Percentiles rank a stretch among this genome's conserved stretches.
Evolutionary conservation across 768 basidiomycete species (phyloP).

Genomic region (Pleurotus cornucopiae): DNA sequence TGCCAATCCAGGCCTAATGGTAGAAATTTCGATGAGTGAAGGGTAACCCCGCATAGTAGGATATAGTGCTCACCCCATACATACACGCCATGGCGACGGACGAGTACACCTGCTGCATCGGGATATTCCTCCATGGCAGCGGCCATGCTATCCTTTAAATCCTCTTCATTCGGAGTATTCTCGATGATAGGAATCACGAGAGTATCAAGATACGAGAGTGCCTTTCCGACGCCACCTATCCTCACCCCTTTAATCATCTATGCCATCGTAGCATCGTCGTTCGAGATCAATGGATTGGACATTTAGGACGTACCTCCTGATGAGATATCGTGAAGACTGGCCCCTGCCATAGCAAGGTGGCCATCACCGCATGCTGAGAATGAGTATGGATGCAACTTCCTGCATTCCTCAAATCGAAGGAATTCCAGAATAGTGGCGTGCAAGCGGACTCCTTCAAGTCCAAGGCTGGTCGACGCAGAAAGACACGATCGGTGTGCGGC

Average conservation of each 20-base stretch:
- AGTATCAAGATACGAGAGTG: constrained; percentile 81
- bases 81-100: constrained; percentile 77
- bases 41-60: constrained; percentile 4
- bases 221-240: constrained; percentile 67
- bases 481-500: constrained; percentile 62
- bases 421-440: constrained; percentile 91
- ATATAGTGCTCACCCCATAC: constrained; percentile 64
- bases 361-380: constrained; percentile 88
- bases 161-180: constrained; percentile 89
- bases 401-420: constrained; percentile 73
- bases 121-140: constrained; percentile 79
- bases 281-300: too few species aligned
- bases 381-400: constrained; percentile 91
- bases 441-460: constrained; percentile 84
- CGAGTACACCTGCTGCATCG: constrained; percentile 72
- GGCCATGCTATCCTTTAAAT: constrained; percentile 85
- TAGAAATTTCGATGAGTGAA: constrained; percentile 7
- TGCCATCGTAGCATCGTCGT: background rate
- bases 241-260: constrained; percentile 93
- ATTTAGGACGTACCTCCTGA: constrained; percentile 41
- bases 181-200: constrained; percentile 85
- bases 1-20: constrained; percentile 67
- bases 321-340: constrained; percentile 77
- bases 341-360: constrained; percentile 72
- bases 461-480: constrained; percentile 68